Conservation (phyloP, 805 yeast genomes). For the Wickerhamiella musiphila region DNA sequence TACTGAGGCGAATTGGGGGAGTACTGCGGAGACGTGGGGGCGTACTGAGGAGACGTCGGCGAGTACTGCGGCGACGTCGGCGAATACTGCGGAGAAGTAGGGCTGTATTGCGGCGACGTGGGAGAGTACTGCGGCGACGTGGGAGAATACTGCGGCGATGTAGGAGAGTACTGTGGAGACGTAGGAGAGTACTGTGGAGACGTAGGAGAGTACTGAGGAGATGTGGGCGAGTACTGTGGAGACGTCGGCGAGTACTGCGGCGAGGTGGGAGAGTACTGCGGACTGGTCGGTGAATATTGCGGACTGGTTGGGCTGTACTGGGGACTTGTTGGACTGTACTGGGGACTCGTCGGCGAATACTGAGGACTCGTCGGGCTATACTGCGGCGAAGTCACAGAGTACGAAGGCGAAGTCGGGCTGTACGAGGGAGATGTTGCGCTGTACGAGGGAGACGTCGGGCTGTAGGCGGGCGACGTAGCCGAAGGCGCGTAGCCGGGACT, state of each 20-base stretch:
- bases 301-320: slow-evolving; percentile 15
- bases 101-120: slow-evolving; percentile 40
- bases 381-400: slow-evolving; percentile 51
- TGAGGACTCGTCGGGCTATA: slow-evolving; percentile 66
- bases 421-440: slow-evolving; percentile 57
- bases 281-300: slow-evolving; percentile 14
- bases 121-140: slow-evolving; percentile 51
- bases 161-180: slow-evolving; percentile 44
- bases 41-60: slow-evolving; percentile 64
- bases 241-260: slow-evolving; percentile 64
- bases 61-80: slow-evolving; percentile 70
- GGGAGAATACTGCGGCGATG: slow-evolving; percentile 53
- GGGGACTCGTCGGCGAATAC: slow-evolving; percentile 56
- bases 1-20: slow-evolving; percentile 52
- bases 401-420: slow-evolving; percentile 52
- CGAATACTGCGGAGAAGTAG: slow-evolving; percentile 51
- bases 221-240: slow-evolving; percentile 59
- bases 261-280: slow-evolving; percentile 39
- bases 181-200: slow-evolving; percentile 42
- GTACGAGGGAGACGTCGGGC: slow-evolving; percentile 53
- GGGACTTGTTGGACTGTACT: slow-evolving; percentile 65
- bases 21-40: slow-evolving; percentile 56
- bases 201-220: slow-evolving; percentile 55
- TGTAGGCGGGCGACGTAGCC: slow-evolving; percentile 47
- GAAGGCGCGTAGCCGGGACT: slow-evolving; percentile 59